A percentile compares a stretch with the other conserved stretches of the same genome.
Evolutionary conservation across 805 yeast genomes (phyloP).

Genomic region (Candida succiphila): DNA sequence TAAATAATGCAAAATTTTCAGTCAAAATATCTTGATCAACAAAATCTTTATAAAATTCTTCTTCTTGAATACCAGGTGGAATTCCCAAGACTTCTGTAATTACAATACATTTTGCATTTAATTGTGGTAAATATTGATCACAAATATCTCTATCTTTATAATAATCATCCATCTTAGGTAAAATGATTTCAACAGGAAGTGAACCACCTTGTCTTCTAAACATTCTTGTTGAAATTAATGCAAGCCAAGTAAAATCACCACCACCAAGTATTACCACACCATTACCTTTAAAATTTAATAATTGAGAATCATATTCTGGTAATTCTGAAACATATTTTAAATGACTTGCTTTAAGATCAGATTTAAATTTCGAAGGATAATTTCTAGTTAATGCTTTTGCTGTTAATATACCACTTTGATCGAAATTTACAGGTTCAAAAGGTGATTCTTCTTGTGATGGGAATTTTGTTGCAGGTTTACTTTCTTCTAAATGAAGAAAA

Average conservation of each 20-base stretch:
- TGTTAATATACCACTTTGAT: slow-evolving; percentile 2
- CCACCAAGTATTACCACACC: slow-evolving; percentile 70
- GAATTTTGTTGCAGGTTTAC: slow-evolving; percentile 10
- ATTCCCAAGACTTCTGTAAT: slow-evolving; percentile 40
- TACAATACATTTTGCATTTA: slow-evolving; percentile 52
- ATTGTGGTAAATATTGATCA: slow-evolving; percentile 28
- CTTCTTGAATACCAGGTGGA: slow-evolving; percentile 18
- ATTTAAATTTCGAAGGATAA: slow-evolving; percentile 11
- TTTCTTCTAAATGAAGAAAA: slow-evolving; percentile 11
- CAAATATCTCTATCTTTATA: slow-evolving; percentile 35
- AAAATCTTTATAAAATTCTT: slow-evolving; percentile 30
- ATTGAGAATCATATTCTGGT: slow-evolving; percentile 19
- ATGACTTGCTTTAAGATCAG: slow-evolving; percentile 26
- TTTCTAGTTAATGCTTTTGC: slow-evolving; percentile 4
- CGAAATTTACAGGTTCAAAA: slow-evolving; percentile 3
- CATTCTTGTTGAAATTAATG: slow-evolving; percentile 42
- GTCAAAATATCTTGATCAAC: slow-evolving; percentile 18
- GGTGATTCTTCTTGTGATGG: slow-evolving; percentile 9
- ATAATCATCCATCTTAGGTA: slow-evolving; percentile 30
- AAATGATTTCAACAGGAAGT: slow-evolving; percentile 35
- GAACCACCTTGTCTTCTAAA: slow-evolving; percentile 36
- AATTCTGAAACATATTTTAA: slow-evolving; percentile 20
- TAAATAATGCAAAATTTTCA: slow-evolving; percentile 17
- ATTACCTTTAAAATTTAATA: slow-evolving; percentile 22
- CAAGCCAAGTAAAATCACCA: slow-evolving; percentile 52